phyloP scores from a whole-genome alignment of 352 stramenopile species.

The Blastocystis sp. region DNA sequence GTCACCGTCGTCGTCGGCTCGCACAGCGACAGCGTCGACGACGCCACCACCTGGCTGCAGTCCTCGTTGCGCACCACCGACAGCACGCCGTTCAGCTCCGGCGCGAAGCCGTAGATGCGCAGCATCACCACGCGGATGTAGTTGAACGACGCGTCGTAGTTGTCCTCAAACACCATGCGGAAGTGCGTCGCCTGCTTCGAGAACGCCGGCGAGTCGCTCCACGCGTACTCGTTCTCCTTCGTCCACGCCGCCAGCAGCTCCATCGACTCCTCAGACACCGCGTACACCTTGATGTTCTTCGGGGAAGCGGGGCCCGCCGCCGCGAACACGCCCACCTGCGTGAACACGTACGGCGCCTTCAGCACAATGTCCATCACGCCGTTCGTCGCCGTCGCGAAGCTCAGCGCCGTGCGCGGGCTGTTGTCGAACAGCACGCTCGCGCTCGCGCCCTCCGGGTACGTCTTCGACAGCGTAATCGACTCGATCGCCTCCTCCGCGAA shows the following conservation, averaged over 20 bases:
- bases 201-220: conserved; percentile 42
- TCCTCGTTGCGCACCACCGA: conserved; percentile 40
- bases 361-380: conserved; percentile 44
- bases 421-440: conserved; percentile 31
- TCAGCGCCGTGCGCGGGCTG: conserved; percentile 32
- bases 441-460: conserved; percentile 21
- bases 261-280: background rate
- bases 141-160: conserved; percentile 45
- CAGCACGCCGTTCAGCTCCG: conserved; percentile 34
- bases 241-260: conserved; percentile 53
- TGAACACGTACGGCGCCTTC: conserved; percentile 61
- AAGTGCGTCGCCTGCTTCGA: conserved; percentile 48
- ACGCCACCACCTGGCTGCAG: conserved; percentile 62
- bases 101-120: conserved; percentile 46
- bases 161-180: conserved; percentile 56
- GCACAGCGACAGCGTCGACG: conserved; percentile 42
- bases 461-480: conserved; percentile 36
- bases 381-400: conserved; percentile 22
- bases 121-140: conserved; percentile 53
- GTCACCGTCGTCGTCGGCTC: conserved; percentile 28
- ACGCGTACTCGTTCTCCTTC: conserved; percentile 34
- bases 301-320: conserved; percentile 23
- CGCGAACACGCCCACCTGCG: conserved; percentile 45
- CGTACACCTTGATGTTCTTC: conserved; percentile 46
- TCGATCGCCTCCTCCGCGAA: conserved; percentile 20